Base-by-base conservation (phyloP, 2,329 filamentous ascomycete genomes). In the Colletotrichum sp. region DNA sequence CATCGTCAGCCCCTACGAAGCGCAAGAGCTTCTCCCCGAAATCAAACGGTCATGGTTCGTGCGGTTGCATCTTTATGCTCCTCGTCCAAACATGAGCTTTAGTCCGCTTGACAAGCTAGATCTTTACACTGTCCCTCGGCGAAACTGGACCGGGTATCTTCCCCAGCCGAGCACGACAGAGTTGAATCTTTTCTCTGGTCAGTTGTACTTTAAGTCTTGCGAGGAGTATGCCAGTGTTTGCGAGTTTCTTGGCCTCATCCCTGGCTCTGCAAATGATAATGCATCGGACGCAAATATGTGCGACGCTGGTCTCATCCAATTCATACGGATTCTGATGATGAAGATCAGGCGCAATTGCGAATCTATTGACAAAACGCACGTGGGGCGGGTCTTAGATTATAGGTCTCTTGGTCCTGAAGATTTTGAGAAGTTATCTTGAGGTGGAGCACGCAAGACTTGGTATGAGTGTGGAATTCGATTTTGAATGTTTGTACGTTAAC, bases 111-210 rank as follows among this genome's bases (percentile, higher is more conserved):
- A 92, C 61, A 66, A 80, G 0, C 82, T 93, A 0, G 74, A 82
- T 2, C 82, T 91, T 2, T 89, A 86, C 78, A 85, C 82, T 2
- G 71, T 87, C 2, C 85, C 86, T 1, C 8, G 2, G 1, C 39
- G 16, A 36, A 36, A 36, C 0, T 36, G 34, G 5, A 34, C n/a
- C 6, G 4, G 12, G 1, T 3, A 8, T 1, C 65, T 39, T 3
- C 1, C 22, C 12, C 32, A 16, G 0, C 19, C 30, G 8, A 28
- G 44, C 3, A 6, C 28, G 0, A 82, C 86, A 0, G 86, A 91
- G 72, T 86, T 95, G 0, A 93, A 93, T 59, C 82, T 95, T 0
- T 95, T 95, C 71, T 86, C 94, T 0, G 94, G 93, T 0, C 92
- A 94, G 71, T 85, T 95, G 0, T 95, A 95, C 78, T 84, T 95